Conservation (phyloP, 176 grass and related monocot genomes). For the Lolium perenne region DNA sequence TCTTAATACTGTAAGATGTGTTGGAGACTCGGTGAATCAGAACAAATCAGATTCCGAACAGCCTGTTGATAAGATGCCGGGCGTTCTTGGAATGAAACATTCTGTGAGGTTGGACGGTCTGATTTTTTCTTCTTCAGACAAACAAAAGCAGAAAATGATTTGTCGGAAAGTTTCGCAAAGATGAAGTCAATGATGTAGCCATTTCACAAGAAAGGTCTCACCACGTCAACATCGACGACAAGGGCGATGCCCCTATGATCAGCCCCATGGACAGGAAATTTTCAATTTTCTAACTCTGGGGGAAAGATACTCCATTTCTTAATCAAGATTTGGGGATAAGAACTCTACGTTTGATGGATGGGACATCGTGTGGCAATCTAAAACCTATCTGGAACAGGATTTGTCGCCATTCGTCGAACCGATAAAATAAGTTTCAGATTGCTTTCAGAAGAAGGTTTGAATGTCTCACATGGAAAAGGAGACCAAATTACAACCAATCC, state of each 20-base stretch:
- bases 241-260: constrained; percentile 20
- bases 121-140: constrained; percentile 26
- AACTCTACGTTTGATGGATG: constrained; percentile 32
- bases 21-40: constrained; percentile 17
- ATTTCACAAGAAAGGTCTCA: constrained; percentile 50
- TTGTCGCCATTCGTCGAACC: constrained; percentile 45
- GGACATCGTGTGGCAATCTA: constrained; percentile 28
- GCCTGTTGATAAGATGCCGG: constrained; percentile 25
- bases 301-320: constrained; percentile 44
- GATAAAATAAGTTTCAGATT: constrained; percentile 35
- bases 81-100: constrained; percentile 41
- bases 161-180: constrained; percentile 51
- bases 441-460: constrained; percentile 63
- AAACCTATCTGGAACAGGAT: constrained; percentile 46
- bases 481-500: constrained; percentile 36
- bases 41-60: constrained; percentile 40
- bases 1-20: constrained; percentile 29
- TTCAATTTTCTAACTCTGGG: constrained; percentile 32
- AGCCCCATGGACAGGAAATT: constrained; percentile 44
- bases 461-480: constrained; percentile 35
- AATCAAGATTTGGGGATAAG: constrained; percentile 43
- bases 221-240: constrained; percentile 46
- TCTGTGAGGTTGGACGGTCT: constrained; percentile 27
- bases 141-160: constrained; percentile 30
- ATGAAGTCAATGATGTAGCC: constrained; percentile 54